Conservation (phyloP, 2,329 filamentous ascomycete genomes). For the Hypoxylon sp. region DNA sequence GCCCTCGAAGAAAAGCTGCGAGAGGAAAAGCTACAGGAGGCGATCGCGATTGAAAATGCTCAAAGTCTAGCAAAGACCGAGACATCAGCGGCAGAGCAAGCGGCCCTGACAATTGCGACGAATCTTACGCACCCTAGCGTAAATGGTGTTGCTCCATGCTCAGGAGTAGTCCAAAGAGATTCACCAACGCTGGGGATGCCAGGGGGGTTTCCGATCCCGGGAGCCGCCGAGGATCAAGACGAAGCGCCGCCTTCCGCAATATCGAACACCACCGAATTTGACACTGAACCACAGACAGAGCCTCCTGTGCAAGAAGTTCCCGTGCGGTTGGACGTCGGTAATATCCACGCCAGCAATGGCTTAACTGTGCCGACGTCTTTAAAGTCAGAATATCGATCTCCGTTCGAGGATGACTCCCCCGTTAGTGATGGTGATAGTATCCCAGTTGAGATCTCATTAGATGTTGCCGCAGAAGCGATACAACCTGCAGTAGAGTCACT, state of each 20-base stretch:
- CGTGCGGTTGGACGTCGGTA: conserved; percentile 32
- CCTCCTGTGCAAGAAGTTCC: conserved; percentile 51
- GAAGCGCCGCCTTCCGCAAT: conserved; percentile 64
- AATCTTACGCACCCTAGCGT: conserved; percentile 21
- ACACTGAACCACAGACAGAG: conserved; percentile 73
- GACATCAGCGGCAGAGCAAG: conserved; percentile 28
- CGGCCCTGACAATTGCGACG: conserved; percentile 35
- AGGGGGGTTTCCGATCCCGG: conserved; percentile 63
- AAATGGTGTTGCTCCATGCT: conserved; percentile 19
- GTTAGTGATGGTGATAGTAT: conserved; percentile 50
- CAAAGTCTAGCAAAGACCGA: conserved; percentile 29
- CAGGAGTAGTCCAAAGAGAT: conserved; percentile 50
- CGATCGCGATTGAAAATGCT: conserved; percentile 10
- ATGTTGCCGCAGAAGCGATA: conserved; percentile 44
- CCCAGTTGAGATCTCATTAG: conserved; percentile 53
- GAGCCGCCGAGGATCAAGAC: conserved; percentile 51
- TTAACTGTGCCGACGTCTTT: conserved; percentile 38
- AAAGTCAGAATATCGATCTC: conserved; percentile 57
- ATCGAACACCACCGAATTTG: conserved; percentile 73
- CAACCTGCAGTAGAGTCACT: conserved; percentile 38
- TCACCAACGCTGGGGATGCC: conserved; percentile 74
- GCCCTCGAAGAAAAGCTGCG: conserved; percentile 17
- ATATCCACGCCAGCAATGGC: conserved; percentile 37
- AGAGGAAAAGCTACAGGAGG: conserved; percentile 31
- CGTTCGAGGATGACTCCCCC: conserved; percentile 57